These are phyloP conservation scores for Quercus alba DNA, from an alignment of 306 rosid species.

Conservation along the genomic window DNA sequence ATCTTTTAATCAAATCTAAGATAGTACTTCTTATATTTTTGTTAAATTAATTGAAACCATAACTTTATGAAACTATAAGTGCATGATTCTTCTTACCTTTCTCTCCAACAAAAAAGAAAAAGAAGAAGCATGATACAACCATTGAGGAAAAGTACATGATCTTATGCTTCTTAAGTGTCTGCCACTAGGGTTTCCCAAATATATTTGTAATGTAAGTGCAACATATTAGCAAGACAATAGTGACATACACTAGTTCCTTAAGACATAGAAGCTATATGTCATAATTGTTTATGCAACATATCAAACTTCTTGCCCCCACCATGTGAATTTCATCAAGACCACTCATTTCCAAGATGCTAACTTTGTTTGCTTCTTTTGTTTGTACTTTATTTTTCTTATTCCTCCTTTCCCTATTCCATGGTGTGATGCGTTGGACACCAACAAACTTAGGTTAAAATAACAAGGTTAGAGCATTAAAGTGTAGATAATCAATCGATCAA, in stretches of 20 bases:
- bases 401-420: neutral
- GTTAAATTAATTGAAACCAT: neutral
- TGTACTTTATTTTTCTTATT: neutral
- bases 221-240: conserved; percentile 30
- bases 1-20: neutral
- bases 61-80: neutral
- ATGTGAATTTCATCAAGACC: neutral
- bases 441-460: neutral
- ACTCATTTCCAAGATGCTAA: neutral
- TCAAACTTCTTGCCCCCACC: neutral
- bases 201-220: conserved; percentile 10
- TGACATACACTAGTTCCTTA: neutral
- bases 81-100: neutral
- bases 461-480: neutral
- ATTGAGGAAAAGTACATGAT: neutral
- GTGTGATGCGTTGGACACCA: neutral
- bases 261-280: neutral
- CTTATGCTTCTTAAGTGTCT: neutral
- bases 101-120: too few relatives aligned
- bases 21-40: neutral
- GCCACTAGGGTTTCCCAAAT: conserved; percentile 23
- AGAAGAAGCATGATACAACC: neutral
- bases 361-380: neutral
- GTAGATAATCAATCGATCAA: neutral
- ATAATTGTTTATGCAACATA: neutral